phyloP scores from a whole-genome alignment of 2,329 filamentous ascomycete species.

The Sporothrix phasma region DNA sequence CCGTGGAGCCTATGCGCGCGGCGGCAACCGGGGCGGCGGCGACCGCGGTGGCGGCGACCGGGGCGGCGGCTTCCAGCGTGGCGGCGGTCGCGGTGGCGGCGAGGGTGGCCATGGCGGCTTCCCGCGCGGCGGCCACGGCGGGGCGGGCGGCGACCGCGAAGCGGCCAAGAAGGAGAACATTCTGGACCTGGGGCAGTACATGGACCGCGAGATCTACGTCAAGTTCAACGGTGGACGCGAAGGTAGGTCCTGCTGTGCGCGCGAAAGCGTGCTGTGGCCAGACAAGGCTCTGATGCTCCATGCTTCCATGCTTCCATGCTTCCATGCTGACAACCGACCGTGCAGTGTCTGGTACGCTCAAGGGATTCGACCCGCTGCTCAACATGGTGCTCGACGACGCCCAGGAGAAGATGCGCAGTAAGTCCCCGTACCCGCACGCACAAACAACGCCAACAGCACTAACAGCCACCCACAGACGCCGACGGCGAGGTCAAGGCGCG shows the following conservation, averaged over 20 bases:
- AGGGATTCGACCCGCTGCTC: slow-evolving; percentile 96
- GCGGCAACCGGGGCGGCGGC: slow-evolving; percentile 33
- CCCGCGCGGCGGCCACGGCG: slow-evolving; percentile 9
- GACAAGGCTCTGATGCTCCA: no score
- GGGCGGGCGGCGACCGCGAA: slow-evolving; percentile 41
- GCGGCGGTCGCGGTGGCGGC: slow-evolving; percentile 33
- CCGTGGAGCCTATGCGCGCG: slow-evolving; percentile 7
- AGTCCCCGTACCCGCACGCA: slow-evolving; percentile 19
- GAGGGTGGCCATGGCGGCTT: slow-evolving; percentile 12
- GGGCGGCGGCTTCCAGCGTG: slow-evolving; percentile 30
- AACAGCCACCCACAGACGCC: slow-evolving; percentile 53
- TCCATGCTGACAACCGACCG: neutral
- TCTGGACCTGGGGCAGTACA: slow-evolving; percentile 86
- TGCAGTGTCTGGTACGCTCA: slow-evolving; percentile 74
- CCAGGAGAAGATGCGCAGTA: slow-evolving; percentile 80
- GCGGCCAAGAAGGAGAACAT: slow-evolving; percentile 98
- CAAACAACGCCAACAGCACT: neutral
- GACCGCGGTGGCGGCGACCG: slow-evolving; percentile 40
- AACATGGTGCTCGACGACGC: slow-evolving; percentile 95
- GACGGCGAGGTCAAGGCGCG: slow-evolving; percentile 80
- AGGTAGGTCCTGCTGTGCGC: slow-evolving; percentile 41
- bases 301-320: neutral
- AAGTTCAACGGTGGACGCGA: slow-evolving; percentile 95
- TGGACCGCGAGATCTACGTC: slow-evolving; percentile 90
- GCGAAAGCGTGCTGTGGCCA: no score